Conservation (phyloP, 768 basidiomycete species). For the Leccinum arenicola region DNA sequence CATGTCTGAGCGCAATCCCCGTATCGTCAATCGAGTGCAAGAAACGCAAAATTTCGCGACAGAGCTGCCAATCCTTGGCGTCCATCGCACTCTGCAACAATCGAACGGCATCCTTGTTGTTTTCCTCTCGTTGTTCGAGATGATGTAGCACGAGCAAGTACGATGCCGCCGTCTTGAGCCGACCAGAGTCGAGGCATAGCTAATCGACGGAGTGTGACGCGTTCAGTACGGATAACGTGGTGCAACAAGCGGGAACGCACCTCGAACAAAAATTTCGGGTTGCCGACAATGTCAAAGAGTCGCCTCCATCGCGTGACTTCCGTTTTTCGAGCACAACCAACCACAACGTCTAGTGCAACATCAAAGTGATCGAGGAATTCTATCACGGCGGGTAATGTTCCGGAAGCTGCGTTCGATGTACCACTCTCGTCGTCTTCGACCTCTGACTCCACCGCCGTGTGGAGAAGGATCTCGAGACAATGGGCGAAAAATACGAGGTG, state of each 20-base stretch:
- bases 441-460: conserved; percentile 90
- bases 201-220: conserved; percentile 29
- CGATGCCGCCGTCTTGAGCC: conserved; percentile 85
- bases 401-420: conserved; percentile 20
- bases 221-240: not conserved
- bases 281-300: conserved; percentile 87
- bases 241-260: conserved; percentile 37
- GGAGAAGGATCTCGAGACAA: conserved; percentile 90
- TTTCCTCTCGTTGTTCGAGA: conserved; percentile 83
- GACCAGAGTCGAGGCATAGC: conserved; percentile 70
- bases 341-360: conserved; percentile 86
- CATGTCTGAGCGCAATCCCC: conserved; percentile 65
- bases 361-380: conserved; percentile 96
- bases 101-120: conserved; percentile 73
- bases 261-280: conserved; percentile 89
- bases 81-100: conserved; percentile 74
- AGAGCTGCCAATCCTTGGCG: conserved; percentile 84
- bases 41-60: conserved; percentile 89
- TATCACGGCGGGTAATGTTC: conserved; percentile 63
- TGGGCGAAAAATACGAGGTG: conserved; percentile 91
- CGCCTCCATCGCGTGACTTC: conserved; percentile 89
- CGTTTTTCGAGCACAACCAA: conserved; percentile 94
- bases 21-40: conserved; percentile 89
- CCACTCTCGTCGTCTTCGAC: conserved; percentile 32
- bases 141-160: conserved; percentile 94